Evolutionary conservation across 2,329 filamentous ascomycete genomes (phyloP).

Genomic region (Arthrinium phaeospermum): DNA sequence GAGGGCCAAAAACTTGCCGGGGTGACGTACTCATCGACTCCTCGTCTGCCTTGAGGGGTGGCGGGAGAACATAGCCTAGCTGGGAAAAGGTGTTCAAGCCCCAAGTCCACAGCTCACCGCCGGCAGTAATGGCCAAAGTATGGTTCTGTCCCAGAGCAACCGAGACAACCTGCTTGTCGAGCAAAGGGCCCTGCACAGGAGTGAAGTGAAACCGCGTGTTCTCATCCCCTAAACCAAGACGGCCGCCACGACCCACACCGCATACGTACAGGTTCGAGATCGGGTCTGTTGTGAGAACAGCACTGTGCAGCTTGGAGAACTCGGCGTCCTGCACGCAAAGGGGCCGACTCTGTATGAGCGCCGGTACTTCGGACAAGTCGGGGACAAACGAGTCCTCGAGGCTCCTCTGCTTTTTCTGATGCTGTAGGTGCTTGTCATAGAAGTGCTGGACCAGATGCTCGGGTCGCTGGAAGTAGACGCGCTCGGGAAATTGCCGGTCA

Average conservation of each 20-base stretch:
- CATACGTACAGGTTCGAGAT: constrained; percentile 92
- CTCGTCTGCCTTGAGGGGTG: constrained; percentile 72
- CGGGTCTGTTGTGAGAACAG: constrained; percentile 84
- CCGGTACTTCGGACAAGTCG: constrained; percentile 66
- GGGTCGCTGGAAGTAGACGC: constrained; percentile 76
- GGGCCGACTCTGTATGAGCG: constrained; percentile 72
- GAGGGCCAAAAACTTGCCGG: constrained; percentile 85
- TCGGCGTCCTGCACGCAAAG: constrained; percentile 80
- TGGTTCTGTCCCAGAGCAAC: constrained; percentile 92
- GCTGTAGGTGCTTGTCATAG: constrained; percentile 68
- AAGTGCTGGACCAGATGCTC: constrained; percentile 78
- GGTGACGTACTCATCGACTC: constrained; percentile 82
- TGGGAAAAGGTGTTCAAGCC: constrained; percentile 86
- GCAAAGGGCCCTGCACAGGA: constrained; percentile 78
- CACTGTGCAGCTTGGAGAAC: constrained; percentile 91
- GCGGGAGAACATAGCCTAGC: constrained; percentile 80
- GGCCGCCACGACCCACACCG: constrained; percentile 87
- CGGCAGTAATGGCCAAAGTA: constrained; percentile 81
- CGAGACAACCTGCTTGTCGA: constrained; percentile 75
- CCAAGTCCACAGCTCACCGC: constrained; percentile 94
- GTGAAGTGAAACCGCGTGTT: constrained; percentile 86
- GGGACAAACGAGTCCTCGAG: constrained; percentile 39
- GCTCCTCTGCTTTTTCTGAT: constrained; percentile 39
- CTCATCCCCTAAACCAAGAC: constrained; percentile 88
- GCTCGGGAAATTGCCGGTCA: constrained; percentile 91